Percentiles rank a stretch among this genome's conserved stretches.
Evolutionary conservation across 1,284 basidiomycete species (phyloP).

Genomic region (Fistulina hepatica): DNA sequence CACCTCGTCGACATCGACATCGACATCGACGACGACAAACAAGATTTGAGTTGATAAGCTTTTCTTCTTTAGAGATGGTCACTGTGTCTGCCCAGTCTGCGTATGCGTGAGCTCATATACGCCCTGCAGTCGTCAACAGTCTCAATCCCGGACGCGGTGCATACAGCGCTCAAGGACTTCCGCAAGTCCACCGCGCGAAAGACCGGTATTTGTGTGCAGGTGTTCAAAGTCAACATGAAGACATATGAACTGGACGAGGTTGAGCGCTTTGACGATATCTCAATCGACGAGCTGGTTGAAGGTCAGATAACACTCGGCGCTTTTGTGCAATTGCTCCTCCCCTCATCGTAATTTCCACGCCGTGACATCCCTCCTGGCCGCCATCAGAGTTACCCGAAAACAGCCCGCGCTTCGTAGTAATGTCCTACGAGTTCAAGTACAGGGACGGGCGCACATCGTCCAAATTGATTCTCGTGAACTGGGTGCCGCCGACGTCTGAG

Average conservation of each 20-base stretch:
- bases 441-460: conserved; percentile 78
- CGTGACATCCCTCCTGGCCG: conserved; percentile 6
- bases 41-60: too few relatives aligned
- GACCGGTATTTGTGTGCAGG: conserved; percentile 61
- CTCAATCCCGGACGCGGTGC: conserved; percentile 71
- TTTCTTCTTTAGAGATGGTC: too few relatives aligned
- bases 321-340: conserved; percentile 2
- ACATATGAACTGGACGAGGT: conserved; percentile 73
- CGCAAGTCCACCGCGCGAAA: conserved; percentile 28
- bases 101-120: too few relatives aligned
- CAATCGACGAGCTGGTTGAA: conserved; percentile 75
- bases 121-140: conserved; percentile 55
- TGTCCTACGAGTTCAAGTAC: conserved; percentile 75
- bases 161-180: conserved; percentile 72
- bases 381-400: conserved; percentile 78
- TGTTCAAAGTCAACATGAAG: conserved; percentile 82
- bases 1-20: neutral
- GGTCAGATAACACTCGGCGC: conserved; percentile 33
- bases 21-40: neutral
- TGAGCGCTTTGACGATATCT: conserved; percentile 66
- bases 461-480: conserved; percentile 78
- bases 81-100: too few relatives aligned
- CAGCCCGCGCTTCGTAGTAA: conserved; percentile 76
- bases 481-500: conserved; percentile 70
- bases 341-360: neutral